phyloP scores from a whole-genome alignment of 352 stramenopile species.

The Globisporangium okanoganense region DNA sequence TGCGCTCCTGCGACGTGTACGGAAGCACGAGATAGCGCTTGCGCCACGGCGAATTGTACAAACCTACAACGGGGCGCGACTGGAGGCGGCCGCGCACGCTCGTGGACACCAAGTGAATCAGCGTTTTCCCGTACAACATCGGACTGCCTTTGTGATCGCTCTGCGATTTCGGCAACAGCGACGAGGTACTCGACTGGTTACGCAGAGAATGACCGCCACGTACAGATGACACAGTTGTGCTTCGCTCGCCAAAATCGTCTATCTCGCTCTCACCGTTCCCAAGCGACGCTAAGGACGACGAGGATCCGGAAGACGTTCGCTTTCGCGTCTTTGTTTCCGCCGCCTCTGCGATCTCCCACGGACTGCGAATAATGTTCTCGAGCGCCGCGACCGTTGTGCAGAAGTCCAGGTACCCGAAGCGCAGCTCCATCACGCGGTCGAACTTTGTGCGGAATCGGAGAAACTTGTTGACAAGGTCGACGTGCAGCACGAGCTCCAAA shows the following conservation, averaged over 20 bases:
- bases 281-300: conserved; percentile 44
- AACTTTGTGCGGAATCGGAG: conserved; percentile 65
- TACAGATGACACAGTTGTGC: conserved; percentile 22
- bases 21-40: conserved; percentile 82
- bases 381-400: conserved; percentile 60
- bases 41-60: conserved; percentile 79
- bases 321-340: conserved; percentile 16
- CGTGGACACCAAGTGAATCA: conserved; percentile 73
- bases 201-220: conserved; percentile 7
- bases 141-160: conserved; percentile 27
- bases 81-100: conserved; percentile 73
- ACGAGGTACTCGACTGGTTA: conserved; percentile 5
- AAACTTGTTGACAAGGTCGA: conserved; percentile 61
- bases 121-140: conserved; percentile 55
- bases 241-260: conserved; percentile 23
- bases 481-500: conserved; percentile 63
- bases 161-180: conserved; percentile 18
- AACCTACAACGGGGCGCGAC: conserved; percentile 62
- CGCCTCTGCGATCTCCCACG: conserved; percentile 8
- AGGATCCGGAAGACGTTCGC: conserved; percentile 47
- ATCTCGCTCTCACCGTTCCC: conserved; percentile 28
- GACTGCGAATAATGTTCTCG: conserved; percentile 47
- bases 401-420: conserved; percentile 84
- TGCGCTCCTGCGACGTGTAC: conserved; percentile 63
- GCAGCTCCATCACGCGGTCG: conserved; percentile 73